Base-by-base conservation (phyloP, 805 yeast genomes). In the Suhomyces kilbournensis region DNA sequence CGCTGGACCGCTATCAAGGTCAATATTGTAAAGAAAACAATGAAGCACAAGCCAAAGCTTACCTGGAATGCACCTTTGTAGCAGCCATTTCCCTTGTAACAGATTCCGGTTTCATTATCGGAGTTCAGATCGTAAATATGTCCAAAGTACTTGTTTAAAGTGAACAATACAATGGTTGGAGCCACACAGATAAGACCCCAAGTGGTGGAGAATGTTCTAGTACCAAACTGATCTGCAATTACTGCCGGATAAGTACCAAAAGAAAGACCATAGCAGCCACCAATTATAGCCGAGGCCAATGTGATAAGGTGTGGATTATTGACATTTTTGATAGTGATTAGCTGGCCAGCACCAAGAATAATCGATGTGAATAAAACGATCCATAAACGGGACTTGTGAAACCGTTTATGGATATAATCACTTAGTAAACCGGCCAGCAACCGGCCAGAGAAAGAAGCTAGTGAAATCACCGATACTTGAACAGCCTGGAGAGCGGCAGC, bases 101-200 rank as follows among this genome's bases (percentile, higher is more conserved):
- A 75, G 4, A 70, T 59, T 1, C 77, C 79, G 1, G 72, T 67
- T 6, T 75, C 74, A 17, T 71, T 68, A 48, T 70, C 69, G 1
- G 72, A 58, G 32, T 76, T 74, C 4, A 66, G 66, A 56, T 82
- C 84, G 56, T 87, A 76, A 30, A 80, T 77, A 8, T 58, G 51
- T 1, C 90, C 90, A 57, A 88, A 79, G 47, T 76, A 70, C 51
- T 76, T 77, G 47, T 84, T 82, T 55, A 86, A 72, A 2, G 74
- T 48, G 58, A 80, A 81, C 40, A 87, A 77, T 0, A 80, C 70
- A 3, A 81, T 44, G 19, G 86, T 68, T 1, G 90, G 90, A 7
- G 92, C 92, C 0, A 90, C 83, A 22, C 91, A 85, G 14, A 83
- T 68, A 40, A 87, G 68, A 0, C 93, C 90, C 93, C 94, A 88